Conservation (phyloP, 2,329 filamentous ascomycete species). For the Exophiala dermatitidis region DNA sequence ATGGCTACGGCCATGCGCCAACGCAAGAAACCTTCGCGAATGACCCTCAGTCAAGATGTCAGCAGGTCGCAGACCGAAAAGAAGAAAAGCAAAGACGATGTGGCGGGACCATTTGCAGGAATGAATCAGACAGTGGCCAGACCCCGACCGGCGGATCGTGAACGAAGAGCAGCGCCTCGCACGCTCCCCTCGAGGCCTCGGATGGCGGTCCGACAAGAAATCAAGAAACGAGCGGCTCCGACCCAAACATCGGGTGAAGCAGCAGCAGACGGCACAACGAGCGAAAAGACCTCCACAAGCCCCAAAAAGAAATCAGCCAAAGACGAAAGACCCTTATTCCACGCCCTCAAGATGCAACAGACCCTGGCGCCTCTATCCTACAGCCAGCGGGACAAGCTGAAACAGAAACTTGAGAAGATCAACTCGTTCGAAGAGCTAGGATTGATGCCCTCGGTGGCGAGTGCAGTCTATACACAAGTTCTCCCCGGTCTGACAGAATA, state of each 20-base stretch:
- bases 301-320: slow-evolving; percentile 30
- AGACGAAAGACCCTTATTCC: slow-evolving; percentile 51
- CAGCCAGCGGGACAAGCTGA: slow-evolving; percentile 53
- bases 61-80: slow-evolving; percentile 17
- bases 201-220: slow-evolving; percentile 12
- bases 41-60: slow-evolving; percentile 44
- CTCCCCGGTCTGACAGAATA: slow-evolving; percentile 68
- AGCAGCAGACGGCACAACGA: not conserved
- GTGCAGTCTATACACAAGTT: slow-evolving; percentile 64
- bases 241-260: not conserved
- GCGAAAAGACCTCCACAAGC: not conserved
- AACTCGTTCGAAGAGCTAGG: slow-evolving; percentile 76
- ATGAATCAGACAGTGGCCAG: slow-evolving; percentile 43
- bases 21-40: slow-evolving; percentile 43
- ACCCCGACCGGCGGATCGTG: not conserved
- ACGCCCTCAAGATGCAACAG: slow-evolving; percentile 91
- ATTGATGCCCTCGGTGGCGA: slow-evolving; percentile 63
- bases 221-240: slow-evolving; percentile 2
- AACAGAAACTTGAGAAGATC: slow-evolving; percentile 57
- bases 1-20: slow-evolving; percentile 35
- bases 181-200: slow-evolving; percentile 5
- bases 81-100: slow-evolving; percentile 33
- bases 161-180: slow-evolving; percentile 7
- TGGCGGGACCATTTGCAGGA: slow-evolving; percentile 50
- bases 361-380: slow-evolving; percentile 71